A percentile compares a stretch with the other conserved stretches of the same genome.
These are phyloP conservation scores for Pythium rishiriense DNA, from an alignment of 352 stramenopile genomes.

Conservation along the genomic window DNA sequence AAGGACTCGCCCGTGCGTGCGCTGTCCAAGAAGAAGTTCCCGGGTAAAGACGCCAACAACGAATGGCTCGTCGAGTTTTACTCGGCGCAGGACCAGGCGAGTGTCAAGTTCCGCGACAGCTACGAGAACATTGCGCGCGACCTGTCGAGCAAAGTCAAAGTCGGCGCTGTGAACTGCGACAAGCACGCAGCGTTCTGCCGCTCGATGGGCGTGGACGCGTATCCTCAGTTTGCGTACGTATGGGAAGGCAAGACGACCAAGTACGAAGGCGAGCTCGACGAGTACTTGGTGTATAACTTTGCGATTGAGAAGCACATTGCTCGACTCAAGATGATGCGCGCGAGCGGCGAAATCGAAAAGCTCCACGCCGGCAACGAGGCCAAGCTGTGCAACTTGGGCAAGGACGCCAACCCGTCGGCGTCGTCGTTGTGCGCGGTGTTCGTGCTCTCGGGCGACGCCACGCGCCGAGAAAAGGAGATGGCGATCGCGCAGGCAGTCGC, in stretches of 20 bases:
- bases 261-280: constrained; percentile 70
- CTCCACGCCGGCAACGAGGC: constrained; percentile 71
- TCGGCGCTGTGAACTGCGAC: constrained; percentile 78
- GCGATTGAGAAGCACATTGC: constrained; percentile 80
- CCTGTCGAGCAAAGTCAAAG: constrained; percentile 67
- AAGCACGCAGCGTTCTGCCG: constrained; percentile 62
- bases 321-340: constrained; percentile 63
- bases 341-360: constrained; percentile 66
- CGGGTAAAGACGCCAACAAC: constrained; percentile 61
- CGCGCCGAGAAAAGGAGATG: constrained; percentile 46
- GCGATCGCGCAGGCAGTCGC: constrained; percentile 54
- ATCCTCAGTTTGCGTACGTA: constrained; percentile 69
- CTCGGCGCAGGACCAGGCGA: constrained; percentile 45
- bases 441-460: constrained; percentile 55
- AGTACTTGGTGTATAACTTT: constrained; percentile 85
- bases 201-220: constrained; percentile 34
- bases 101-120: constrained; percentile 59
- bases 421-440: constrained; percentile 74
- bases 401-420: constrained; percentile 46
- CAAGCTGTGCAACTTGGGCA: constrained; percentile 77
- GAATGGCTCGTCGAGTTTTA: constrained; percentile 88
- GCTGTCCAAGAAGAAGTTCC: constrained; percentile 78
- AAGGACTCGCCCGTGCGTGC: constrained; percentile 60
- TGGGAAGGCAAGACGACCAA: constrained; percentile 52
- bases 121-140: constrained; percentile 72